Base-by-base conservation (phyloP, 352 stramenopile genomes). In the Phytophthora syringae region DNA sequence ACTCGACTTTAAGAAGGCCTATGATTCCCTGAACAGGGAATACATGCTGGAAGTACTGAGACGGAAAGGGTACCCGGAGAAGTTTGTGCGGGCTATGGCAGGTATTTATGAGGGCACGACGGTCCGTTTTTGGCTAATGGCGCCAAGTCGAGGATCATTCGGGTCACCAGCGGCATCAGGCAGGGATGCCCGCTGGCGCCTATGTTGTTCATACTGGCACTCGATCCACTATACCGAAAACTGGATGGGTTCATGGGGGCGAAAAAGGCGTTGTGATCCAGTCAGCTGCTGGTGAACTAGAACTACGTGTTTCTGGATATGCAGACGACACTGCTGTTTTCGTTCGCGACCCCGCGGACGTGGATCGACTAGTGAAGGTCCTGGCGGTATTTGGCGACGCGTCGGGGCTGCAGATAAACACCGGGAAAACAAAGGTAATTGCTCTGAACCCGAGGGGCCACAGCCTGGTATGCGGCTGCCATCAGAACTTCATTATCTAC, bases 121-220 rank as follows among this genome's bases (percentile, higher is more conserved):
- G 18, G 45, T 52, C 11, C 5, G 4, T 52, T 52, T 16, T 39
- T 52, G 16, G 45, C 45, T 15, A 37, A 52, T 15, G 45, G 25
- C 13, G 18, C 15, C 7, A n/a, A 22, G 9, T 52, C 45, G 21
- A 13, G 27, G 16, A 7, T 5, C 5, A 15, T 52, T 12, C 7
- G 1, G 25, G 25, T 1, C 2, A 39, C 15, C 2, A 40, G 45
- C n/a, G 45, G 45, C 15, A 40, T 52, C 10, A 1, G 45, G 13
- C 45, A 52, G 22, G 45, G 45, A 27, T 52, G 45, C 25, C 24
- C 45, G 7, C 27, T 52, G 1, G 45, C 45, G 24, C 45, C 24
- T 4, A n/a, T 52, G 25, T n/a, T 52, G 1, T 52, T 52, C 12
- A 52, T 52, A 7, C 25, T 52, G 10, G 45, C 27, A 10, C 24